Conservation (phyloP, 257 asterid species). For the Solanum sparsipilum region DNA sequence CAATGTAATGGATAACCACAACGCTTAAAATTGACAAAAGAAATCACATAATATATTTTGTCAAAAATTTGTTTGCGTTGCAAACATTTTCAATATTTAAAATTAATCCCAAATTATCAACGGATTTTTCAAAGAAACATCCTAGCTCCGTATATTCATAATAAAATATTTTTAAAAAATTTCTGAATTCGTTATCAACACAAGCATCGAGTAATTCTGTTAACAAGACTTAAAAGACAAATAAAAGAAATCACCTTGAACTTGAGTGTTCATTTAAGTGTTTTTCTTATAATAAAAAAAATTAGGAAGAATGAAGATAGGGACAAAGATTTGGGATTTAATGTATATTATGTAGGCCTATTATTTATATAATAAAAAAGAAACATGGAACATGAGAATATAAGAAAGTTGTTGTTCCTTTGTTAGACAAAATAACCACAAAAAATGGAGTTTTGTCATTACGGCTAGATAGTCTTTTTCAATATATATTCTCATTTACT, state of each 20-base stretch:
- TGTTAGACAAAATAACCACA: slow-evolving; percentile 9
- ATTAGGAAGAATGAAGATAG: neutral
- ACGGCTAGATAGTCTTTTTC: slow-evolving; percentile 6
- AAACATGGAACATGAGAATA: neutral
- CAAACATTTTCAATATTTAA: neutral
- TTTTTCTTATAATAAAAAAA: neutral
- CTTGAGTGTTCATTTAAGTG: neutral
- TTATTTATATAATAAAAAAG: neutral
- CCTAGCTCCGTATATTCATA: neutral
- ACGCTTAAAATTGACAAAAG: neutral
- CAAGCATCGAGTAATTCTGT: neutral
- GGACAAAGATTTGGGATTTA: neutral
- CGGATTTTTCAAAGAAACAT: neutral
- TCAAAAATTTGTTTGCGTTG: neutral
- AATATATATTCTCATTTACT: neutral
- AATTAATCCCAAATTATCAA: neutral
- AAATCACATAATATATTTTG: neutral
- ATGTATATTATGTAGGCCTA: neutral
- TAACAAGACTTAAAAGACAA: rapidly evolving
- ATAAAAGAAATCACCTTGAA: neutral
- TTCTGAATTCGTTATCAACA: neutral
- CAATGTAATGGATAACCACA: rapidly evolving
- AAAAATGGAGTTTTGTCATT: neutral
- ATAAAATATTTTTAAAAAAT: neutral
- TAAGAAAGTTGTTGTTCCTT: slow-evolving; percentile 2